Base-by-base conservation (phyloP, 257 asterid species). In the Euphrasia confusa region DNA sequence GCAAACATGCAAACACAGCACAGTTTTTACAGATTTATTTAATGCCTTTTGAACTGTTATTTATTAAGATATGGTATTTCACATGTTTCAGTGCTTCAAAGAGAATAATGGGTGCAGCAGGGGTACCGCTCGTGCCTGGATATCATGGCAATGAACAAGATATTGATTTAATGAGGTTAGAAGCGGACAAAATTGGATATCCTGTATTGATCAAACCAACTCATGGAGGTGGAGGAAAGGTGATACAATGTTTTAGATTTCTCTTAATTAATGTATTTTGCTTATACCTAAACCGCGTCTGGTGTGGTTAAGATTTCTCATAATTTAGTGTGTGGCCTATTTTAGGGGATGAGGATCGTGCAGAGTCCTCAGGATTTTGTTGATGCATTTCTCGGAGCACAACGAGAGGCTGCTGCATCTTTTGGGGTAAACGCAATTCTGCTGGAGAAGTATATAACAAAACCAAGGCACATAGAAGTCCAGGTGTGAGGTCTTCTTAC, bases 171-270 rank as follows among this genome's bases (percentile, higher is more conserved):
- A 93, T 93, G 99, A 87, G 83, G 81, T 75, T 75, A 67, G 91
- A 93, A 85, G 99, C 99, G 11, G 96, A 87, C 54, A 82, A 85
- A 77, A 81, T 93, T 69, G 99, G 99, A 65, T 89, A 93, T 89
- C 97, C 99, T 74, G 49, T 92, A 76, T 68, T 92, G 71, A 87
- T 92, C 70, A 92, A 92, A 80, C 99, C 99, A 64, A 92, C 99
- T 50, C 99, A 89, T 82, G 99, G 99, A 71, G 99, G 99, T 72
- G 97, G 99, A 68, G 99, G 99, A 64, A 89, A 89, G 94, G 99
- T 86, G 61, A 68, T 73, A 57, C 68, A 61, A 62, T 47, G 54
- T 61, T 48, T 64, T 44, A 69, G 39, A 62, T 55, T 37, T 68
- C 27, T 63, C 47, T 74, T 49, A 14, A 24, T 63, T 57, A 13